Evolutionary conservation across 1,284 basidiomycete genomes (phyloP).

Genomic region (Ustilago loliicola): DNA sequence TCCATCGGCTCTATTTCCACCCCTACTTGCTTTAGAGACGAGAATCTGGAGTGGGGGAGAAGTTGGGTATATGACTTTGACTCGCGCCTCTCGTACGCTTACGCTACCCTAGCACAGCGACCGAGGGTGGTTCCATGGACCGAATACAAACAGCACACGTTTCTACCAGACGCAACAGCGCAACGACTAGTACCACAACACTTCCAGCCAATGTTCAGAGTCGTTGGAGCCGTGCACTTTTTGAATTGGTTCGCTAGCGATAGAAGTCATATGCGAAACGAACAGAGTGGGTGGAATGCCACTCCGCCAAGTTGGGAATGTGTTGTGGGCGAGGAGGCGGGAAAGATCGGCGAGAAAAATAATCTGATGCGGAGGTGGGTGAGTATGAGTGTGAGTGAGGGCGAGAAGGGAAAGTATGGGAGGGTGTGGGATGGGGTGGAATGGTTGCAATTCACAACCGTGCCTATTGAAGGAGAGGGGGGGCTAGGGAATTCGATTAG

Average conservation of each 20-base stretch:
- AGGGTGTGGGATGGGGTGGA: background rate
- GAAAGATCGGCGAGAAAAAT: conserved; percentile 3
- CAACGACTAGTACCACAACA: conserved; percentile 4
- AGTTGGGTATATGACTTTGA: conserved; percentile 62
- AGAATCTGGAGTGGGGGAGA: background rate
- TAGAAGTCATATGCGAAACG: conserved; percentile 52
- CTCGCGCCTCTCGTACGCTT: conserved; percentile 35
- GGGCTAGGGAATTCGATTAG: background rate
- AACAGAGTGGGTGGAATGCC: conserved; percentile 9
- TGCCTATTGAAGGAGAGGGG: no score
- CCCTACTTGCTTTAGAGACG: background rate
- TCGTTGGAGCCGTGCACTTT: conserved; percentile 27
- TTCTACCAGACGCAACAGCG: background rate
- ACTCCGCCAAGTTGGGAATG: conserved; percentile 30
- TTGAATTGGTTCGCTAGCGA: conserved; percentile 52
- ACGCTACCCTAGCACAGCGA: background rate
- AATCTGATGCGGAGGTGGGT: conserved; percentile 46
- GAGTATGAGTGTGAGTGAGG: conserved; percentile 3
- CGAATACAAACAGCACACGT: conserved; percentile 29
- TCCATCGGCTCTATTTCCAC: background rate
- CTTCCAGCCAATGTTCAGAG: conserved; percentile 33
- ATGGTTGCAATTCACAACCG: background rate
- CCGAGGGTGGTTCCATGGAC: conserved; percentile 10
- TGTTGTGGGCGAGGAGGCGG: conserved; percentile 23
- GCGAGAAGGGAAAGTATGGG: conserved; percentile 5